These are phyloP conservation scores for Diaporthe humulicola DNA, from an alignment of 2,329 filamentous ascomycete species.

Conservation along the genomic window DNA sequence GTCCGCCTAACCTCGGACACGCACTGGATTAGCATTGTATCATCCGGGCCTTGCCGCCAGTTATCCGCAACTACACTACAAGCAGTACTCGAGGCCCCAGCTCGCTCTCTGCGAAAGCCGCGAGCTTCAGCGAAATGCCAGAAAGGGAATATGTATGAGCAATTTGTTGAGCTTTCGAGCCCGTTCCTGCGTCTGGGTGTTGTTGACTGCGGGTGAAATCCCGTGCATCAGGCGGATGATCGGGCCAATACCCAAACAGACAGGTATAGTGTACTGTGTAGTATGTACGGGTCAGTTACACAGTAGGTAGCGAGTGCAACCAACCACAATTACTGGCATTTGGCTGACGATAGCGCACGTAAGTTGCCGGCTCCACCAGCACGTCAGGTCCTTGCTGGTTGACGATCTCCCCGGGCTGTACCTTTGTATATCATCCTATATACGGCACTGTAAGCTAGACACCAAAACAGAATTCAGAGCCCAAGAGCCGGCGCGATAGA, in stretches of 20 bases:
- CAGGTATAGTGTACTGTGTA: no score
- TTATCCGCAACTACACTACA: background rate
- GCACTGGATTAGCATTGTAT: conserved; percentile 5
- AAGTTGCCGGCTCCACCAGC: conserved; percentile 21
- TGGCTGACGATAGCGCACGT: conserved; percentile 25
- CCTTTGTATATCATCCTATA: background rate
- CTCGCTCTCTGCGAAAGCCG: conserved; percentile 16
- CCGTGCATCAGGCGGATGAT: conserved; percentile 7
- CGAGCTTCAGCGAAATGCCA: conserved; percentile 8
- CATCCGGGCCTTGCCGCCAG: conserved; percentile 28
- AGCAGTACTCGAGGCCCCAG: background rate
- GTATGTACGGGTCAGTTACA: conserved; percentile 5
- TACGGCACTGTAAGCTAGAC: background rate
- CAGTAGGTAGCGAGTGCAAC: conserved; percentile 8
- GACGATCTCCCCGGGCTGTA: background rate
- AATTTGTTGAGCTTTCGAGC: conserved; percentile 14
- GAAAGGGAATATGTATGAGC: background rate
- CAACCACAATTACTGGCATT: background rate
- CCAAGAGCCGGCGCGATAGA: background rate
- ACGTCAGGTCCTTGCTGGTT: background rate
- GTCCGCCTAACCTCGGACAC: conserved; percentile 33
- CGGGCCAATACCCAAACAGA: conserved; percentile 6
- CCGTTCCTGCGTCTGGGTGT: background rate
- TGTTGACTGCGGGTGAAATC: background rate
- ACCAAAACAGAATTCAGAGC: background rate